phyloP scores from a whole-genome alignment of 2,329 filamentous ascomycete genomes.

The Colletotrichum lindemuthianum region DNA sequence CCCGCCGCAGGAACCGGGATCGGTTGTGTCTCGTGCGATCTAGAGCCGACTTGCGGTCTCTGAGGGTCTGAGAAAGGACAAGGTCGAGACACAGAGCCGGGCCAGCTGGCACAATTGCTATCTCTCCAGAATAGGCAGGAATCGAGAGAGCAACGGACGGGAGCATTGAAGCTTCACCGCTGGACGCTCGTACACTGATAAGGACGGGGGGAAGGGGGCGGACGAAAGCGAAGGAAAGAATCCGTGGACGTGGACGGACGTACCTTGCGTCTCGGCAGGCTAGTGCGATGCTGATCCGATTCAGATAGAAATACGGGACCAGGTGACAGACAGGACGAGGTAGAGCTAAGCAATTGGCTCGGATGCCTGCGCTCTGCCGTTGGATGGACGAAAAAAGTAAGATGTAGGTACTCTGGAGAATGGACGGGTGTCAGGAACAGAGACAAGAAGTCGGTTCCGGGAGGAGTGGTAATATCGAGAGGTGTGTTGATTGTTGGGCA shows the following conservation, averaged over 20 bases:
- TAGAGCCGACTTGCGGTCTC: constrained; percentile 25
- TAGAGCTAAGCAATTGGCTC: constrained; percentile 33
- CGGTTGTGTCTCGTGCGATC: constrained; percentile 14
- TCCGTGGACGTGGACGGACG: constrained; percentile 28
- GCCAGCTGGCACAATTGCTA: neutral
- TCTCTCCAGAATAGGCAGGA: constrained; percentile 21
- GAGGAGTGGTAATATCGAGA: constrained; percentile 33
- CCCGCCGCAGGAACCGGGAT: constrained; percentile 26
- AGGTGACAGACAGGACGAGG: constrained; percentile 17
- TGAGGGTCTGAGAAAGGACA: constrained; percentile 5
- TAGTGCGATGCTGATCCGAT: constrained; percentile 36
- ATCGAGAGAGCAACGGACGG: constrained; percentile 25
- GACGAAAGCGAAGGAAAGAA: constrained; percentile 14
- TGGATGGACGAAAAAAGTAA: constrained; percentile 10
- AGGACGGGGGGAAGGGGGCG: constrained; percentile 28
- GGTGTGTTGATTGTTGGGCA: constrained; percentile 19
- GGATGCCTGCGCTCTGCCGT: constrained; percentile 28
- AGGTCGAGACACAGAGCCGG: constrained; percentile 16
- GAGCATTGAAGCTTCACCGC: constrained; percentile 36
- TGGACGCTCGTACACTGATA: constrained; percentile 36
- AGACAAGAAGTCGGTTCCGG: constrained; percentile 26
- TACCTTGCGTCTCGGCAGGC: constrained; percentile 35
- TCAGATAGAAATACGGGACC: constrained; percentile 33
- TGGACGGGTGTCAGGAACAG: constrained; percentile 3
- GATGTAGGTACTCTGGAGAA: constrained; percentile 2